Percentiles rank a stretch among this genome's conserved stretches.
Conservation (phyloP, 257 asterid species). For the Solanum etuberosum region DNA sequence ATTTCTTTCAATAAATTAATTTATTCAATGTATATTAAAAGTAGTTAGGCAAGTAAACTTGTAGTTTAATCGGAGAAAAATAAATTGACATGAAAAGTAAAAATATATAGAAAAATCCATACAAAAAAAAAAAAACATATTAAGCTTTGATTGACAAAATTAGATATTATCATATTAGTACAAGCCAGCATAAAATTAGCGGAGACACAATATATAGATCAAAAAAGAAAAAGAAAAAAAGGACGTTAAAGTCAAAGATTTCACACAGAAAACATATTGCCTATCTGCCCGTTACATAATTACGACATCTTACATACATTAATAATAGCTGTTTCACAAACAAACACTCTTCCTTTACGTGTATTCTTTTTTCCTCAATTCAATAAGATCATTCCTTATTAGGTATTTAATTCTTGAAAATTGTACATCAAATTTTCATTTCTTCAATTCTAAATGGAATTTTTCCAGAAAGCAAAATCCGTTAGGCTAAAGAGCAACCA, state of each 20-base stretch:
- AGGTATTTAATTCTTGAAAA: neutral
- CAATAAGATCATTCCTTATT: neutral
- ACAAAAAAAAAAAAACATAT: too few relatives aligned
- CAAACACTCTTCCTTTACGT: neutral
- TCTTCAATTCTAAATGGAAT: constrained; percentile 41
- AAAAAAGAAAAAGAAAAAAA: neutral
- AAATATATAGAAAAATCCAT: neutral
- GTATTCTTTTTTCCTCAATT: neutral
- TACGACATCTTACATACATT: neutral
- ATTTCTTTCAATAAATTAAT: too few relatives aligned
- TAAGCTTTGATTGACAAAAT: too few relatives aligned
- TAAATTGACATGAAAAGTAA: neutral
- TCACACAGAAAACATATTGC: neutral
- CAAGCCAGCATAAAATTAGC: neutral
- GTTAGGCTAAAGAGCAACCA: constrained; percentile 69
- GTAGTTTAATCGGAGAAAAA: neutral
- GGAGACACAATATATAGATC: neutral
- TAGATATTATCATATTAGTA: neutral
- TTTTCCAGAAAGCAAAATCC: constrained; percentile 51
- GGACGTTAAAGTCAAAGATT: neutral
- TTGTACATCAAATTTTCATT: neutral
- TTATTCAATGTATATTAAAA: too few relatives aligned
- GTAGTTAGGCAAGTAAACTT: neutral
- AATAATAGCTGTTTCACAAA: neutral
- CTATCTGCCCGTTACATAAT: neutral